Percentiles rank a stretch among this genome's conserved stretches.
These are phyloP conservation scores for Lactarius akahatsu DNA, from an alignment of 768 basidiomycete species.

Conservation along the genomic window DNA sequence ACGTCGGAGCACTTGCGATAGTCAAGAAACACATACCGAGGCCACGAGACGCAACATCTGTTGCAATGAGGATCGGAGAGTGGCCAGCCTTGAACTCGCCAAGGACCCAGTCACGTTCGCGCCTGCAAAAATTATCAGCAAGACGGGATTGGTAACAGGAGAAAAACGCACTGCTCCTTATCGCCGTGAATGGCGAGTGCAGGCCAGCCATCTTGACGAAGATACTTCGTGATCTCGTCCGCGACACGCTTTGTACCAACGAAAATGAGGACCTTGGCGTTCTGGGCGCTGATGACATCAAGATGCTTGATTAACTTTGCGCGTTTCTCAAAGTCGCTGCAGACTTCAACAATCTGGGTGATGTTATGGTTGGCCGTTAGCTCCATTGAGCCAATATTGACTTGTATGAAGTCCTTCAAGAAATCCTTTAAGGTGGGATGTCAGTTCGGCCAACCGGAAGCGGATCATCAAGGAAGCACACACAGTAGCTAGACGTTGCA, in stretches of 20 bases:
- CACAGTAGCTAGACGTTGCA: conserved; percentile 93
- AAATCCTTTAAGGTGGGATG: conserved; percentile 66
- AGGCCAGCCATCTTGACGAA: conserved; percentile 99
- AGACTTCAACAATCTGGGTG: conserved; percentile 91
- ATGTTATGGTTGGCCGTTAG: conserved; percentile 98
- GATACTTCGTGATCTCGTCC: conserved; percentile 96
- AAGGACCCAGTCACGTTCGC: conserved; percentile 99
- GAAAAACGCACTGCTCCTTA: conserved; percentile 84
- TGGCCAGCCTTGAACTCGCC: conserved; percentile 98
- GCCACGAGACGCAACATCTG: conserved; percentile 99
- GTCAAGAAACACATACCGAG: conserved; percentile 81
- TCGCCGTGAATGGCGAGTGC: conserved; percentile 99
- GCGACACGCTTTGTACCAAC: conserved; percentile 97
- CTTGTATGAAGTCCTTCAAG: conserved; percentile 94
- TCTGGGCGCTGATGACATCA: conserved; percentile 93
- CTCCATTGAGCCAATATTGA: conserved; percentile 98
- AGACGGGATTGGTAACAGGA: neutral
- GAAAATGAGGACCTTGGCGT: conserved; percentile 98
- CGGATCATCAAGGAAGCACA: conserved; percentile 22
- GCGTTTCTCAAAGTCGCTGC: conserved; percentile 97
- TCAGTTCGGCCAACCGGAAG: neutral
- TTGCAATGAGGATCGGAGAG: conserved; percentile 96
- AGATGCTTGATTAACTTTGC: conserved; percentile 95
- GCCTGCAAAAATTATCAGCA: conserved; percentile 44
- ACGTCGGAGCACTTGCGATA: conserved; percentile 48